phyloP scores from a whole-genome alignment of 129 eudicot species.

The Chrysanthemum makinoi region DNA sequence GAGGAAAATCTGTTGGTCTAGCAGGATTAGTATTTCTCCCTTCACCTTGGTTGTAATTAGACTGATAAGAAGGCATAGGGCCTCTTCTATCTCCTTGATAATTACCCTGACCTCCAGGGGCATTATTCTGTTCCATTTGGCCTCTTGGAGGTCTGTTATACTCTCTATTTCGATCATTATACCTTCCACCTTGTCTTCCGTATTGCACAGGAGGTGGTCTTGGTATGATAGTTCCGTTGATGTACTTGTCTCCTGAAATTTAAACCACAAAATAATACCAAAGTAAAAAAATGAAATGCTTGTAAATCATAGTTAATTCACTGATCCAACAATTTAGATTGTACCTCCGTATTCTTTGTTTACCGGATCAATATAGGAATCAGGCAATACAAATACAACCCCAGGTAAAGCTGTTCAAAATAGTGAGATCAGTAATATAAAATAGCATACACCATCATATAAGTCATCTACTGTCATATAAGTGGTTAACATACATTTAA shows the following conservation, averaged over 20 bases:
- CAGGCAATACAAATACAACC: slow-evolving; percentile 87
- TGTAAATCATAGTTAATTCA: not conserved
- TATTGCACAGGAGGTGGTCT: slow-evolving; percentile 91
- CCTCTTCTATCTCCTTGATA: slow-evolving; percentile 42
- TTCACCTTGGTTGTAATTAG: slow-evolving; percentile 37
- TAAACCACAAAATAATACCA: not conserved
- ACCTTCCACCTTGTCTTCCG: slow-evolving; percentile 60
- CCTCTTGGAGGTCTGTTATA: slow-evolving; percentile 39
- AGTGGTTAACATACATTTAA: slow-evolving; percentile 39
- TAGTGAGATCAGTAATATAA: slow-evolving; percentile 3
- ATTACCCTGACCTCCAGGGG: slow-evolving; percentile 46
- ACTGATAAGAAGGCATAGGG: slow-evolving; percentile 42
- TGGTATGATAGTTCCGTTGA: slow-evolving; percentile 73
- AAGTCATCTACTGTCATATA: slow-evolving; percentile 2
- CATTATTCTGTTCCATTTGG: slow-evolving; percentile 31
- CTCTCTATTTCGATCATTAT: slow-evolving; percentile 42
- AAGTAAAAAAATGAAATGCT: not conserved
- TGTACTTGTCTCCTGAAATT: slow-evolving; percentile 84
- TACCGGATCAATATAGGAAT: slow-evolving; percentile 93
- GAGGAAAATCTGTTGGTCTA: slow-evolving; percentile 35
- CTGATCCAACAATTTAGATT: slow-evolving; percentile 1
- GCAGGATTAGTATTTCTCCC: slow-evolving; percentile 27
- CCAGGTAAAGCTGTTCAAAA: slow-evolving; percentile 61
- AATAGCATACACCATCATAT: not conserved
- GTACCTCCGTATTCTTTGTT: slow-evolving; percentile 95